A percentile compares a stretch with the other conserved stretches of the same genome.
Conservation (phyloP, 495 filamentous ascomycete species). For the Recurvomyces mirabilis region DNA sequence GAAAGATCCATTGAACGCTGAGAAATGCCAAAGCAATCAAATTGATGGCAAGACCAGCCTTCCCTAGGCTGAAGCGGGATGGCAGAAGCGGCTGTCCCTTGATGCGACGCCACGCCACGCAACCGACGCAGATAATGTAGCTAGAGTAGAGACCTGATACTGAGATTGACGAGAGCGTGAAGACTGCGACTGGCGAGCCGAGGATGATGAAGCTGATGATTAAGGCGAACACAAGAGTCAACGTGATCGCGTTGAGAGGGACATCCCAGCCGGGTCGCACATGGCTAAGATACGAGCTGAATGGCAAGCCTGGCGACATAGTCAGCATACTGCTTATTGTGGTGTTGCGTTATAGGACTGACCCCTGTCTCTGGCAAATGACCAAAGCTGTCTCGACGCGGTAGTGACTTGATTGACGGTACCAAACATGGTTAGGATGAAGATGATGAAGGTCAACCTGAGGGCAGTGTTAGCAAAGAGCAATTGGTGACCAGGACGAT, state of each 20-base stretch:
- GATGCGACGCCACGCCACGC: neutral
- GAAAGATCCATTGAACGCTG: no score
- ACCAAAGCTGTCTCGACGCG: constrained; percentile 8
- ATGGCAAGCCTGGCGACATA: constrained; percentile 64
- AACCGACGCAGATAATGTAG: constrained; percentile 33
- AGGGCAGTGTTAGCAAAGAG: constrained; percentile 40
- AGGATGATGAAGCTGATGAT: constrained; percentile 65
- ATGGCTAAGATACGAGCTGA: constrained; percentile 48
- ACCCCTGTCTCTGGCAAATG: no score
- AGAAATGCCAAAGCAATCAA: no score
- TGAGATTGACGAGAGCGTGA: constrained; percentile 56
- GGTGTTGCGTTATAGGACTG: no score
- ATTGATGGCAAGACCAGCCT: no score
- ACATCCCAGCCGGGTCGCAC: constrained; percentile 51
- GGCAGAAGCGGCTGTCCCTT: neutral
- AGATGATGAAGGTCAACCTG: constrained; percentile 12
- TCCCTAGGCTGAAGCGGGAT: no score
- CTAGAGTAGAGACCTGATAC: constrained; percentile 59
- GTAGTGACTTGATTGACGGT: constrained; percentile 6
- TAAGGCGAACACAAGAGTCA: constrained; percentile 49
- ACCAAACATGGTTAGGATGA: constrained; percentile 1
- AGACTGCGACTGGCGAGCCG: constrained; percentile 54
- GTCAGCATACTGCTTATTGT: no score
- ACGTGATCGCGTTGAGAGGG: constrained; percentile 55
- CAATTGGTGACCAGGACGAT: no score